Evolutionary conservation across 495 filamentous ascomycete genomes (phyloP), one percentile per base, ranked within the genome.

Genomic region (Mycothermus thermophilus): DNA sequence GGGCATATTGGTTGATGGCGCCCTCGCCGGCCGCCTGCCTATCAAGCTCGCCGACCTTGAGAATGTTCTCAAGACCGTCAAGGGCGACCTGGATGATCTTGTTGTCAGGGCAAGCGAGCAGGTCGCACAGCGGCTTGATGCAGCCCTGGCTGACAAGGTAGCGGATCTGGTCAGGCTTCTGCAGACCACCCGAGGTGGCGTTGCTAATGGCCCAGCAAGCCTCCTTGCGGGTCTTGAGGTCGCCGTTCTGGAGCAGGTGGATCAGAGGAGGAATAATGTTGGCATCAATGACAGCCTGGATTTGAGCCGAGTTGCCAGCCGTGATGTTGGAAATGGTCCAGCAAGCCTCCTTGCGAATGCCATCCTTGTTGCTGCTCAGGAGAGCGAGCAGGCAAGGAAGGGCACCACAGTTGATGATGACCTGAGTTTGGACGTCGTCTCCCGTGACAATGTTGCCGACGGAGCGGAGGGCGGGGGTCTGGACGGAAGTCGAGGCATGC

Each of bases 291-390:
- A 99, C 92, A 13, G 88, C 67, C 59, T 96, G 92, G 51, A 99
- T 99, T 62, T 99, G 92, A 30, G 75, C 87, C 15, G 86, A 93
- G 67, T 96, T 99, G 16, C 92, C 92, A 34, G 92, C 92, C 12
- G 92, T 99, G 50, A 99, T 78, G 67, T 99, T 99, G 46, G 86
- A 94, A 46, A 99, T 99, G 19, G 92, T 99, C 92, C 92, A 99
- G 72, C 92, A 99, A 18, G 92, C 92, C 59, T 99, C 92, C 68
- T 99, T 99, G 36, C 92, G 85, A 41, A 99, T 99, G 8, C 92
- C 92, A 49, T 99, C 92, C 69, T 99, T 99, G 53, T 79, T 82
- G 35, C 90, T 96, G 64, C 85, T 81, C 35, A 99, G 69, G 7
- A 99, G 79, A 16, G 87, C 87, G 19, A 95, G 70, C 13, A 99